Evolutionary conservation across 2,329 filamentous ascomycete genomes (phyloP), one percentile per base, ranked within the genome.

Genomic region (Akanthomyces dipterigenus): DNA sequence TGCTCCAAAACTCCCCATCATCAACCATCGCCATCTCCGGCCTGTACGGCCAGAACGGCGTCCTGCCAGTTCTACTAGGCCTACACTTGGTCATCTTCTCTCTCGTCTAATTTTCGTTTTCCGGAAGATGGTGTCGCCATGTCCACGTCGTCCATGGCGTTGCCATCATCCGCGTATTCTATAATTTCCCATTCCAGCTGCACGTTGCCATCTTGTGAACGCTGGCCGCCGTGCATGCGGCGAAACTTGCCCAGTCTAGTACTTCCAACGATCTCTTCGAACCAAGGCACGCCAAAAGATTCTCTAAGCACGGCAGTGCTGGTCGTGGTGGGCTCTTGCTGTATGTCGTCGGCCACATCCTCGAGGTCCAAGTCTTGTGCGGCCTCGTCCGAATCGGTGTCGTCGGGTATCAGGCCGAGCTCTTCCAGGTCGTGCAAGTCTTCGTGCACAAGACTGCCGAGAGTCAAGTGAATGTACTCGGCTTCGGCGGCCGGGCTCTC

Each of bases 121-220:
- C 73, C 76, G 57, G 71, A 71, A 14, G 72, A 68, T 36, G 64
- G 63, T 31, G 67, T 59, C 54, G 68, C 69, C 71, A 73, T 72
- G 24, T 77, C 75, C 12, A 74, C 67, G 49, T 75, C 72, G 7
- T 74, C 70, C 4, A 71, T 71, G 28, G 66, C 70, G 18, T 69
- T 70, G 16, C 75, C 76, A 9, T 76, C 78, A 57, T 79, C 80
- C 51, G 79, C 82, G 80, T 84, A 93, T 75, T 96, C 92, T 43
- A 88, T 80, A 65, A 96, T 82, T 74, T 96, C 91, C 90, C 91
- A 96, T 70, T 95, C 88, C 12, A 95, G 82, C 49, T 78, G 83
- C 42, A 86, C 82, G 31, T 77, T 80, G 18, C 88, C 88, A 70
- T 90, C 86, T n/a, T 76, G 75, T 55, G 82, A 87, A 55, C 72